A percentile compares a stretch with the other conserved stretches of the same genome.
These are phyloP conservation scores for Mesembryanthemum crystallinum DNA, from an alignment of 148 eudicot species.

Conservation along the genomic window DNA sequence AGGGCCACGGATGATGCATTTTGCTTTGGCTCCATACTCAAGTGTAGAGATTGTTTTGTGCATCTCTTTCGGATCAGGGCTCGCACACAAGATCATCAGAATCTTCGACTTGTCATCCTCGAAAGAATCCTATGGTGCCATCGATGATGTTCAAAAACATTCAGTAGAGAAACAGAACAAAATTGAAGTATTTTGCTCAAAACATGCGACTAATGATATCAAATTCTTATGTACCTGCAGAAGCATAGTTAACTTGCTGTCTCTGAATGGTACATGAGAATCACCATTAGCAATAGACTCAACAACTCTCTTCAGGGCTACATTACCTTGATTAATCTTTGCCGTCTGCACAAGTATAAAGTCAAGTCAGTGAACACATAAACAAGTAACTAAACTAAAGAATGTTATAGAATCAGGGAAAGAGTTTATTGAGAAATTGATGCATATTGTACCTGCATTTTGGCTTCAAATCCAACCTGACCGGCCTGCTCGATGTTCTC, in stretches of 20 bases:
- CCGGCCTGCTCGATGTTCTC: constrained; percentile 99
- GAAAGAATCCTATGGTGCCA: constrained; percentile 66
- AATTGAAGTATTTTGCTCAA: background rate
- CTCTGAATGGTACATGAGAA: constrained; percentile 96
- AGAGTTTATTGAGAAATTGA: background rate
- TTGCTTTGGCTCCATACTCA: constrained; percentile 98
- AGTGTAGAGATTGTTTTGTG: constrained; percentile 89
- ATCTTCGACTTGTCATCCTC: constrained; percentile 96
- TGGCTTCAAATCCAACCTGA: constrained; percentile 83
- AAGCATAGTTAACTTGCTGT: constrained; percentile 98
- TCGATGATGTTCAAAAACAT: background rate
- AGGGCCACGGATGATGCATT: constrained; percentile 91
- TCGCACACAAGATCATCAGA: constrained; percentile 88
- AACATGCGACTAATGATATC: background rate
- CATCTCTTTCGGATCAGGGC: constrained; percentile 92
- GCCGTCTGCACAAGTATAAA: constrained; percentile 59
- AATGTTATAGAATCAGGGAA: background rate
- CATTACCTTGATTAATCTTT: constrained; percentile 94
- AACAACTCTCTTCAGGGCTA: constrained; percentile 88
- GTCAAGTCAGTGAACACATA: constrained; percentile 3
- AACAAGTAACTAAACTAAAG: background rate
- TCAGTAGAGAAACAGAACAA: background rate
- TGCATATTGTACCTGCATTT: constrained; percentile 67
- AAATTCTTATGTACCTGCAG: constrained; percentile 58
- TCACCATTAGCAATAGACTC: constrained; percentile 98